These are phyloP conservation scores for Larix sibirica DNA, from an alignment of 83 land plant genomes.

Conservation along the genomic window DNA sequence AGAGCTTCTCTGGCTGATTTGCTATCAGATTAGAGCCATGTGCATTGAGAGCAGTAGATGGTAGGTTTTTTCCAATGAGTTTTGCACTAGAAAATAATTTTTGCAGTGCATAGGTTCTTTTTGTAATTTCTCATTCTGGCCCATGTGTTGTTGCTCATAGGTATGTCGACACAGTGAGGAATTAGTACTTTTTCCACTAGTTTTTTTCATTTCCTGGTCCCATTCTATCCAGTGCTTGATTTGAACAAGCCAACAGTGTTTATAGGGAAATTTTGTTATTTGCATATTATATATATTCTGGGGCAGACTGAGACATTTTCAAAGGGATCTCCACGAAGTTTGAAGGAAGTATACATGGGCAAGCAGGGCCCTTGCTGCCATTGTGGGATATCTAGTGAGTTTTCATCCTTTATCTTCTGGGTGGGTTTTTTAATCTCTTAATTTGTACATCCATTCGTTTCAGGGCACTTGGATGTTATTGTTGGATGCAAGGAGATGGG, in stretches of 20 bases:
- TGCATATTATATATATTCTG: neutral
- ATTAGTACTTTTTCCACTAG: neutral
- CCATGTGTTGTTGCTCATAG: neutral
- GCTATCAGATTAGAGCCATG: neutral
- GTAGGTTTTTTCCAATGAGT: neutral
- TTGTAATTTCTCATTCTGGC: neutral
- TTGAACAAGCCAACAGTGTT: neutral
- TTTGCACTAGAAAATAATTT: neutral
- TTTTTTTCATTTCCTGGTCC: neutral
- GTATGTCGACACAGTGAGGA: neutral
- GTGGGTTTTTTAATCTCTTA: conserved; percentile 5
- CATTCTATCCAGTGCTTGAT: neutral
- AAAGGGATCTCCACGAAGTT: neutral
- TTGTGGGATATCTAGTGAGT: conserved; percentile 98
- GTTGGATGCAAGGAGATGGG: neutral
- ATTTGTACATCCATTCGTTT: neutral
- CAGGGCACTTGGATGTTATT: neutral
- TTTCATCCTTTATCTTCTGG: conserved; percentile 20
- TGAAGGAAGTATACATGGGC: conserved; percentile 53
- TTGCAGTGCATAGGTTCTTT: neutral
- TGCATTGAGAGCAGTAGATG: neutral
- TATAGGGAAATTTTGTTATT: neutral
- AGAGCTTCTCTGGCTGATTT: neutral
- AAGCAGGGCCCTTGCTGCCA: conserved; percentile 97
- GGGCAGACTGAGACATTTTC: neutral